Base-by-base conservation (phyloP, 345 rosid species). In the Lenwebbia sp. region DNA sequence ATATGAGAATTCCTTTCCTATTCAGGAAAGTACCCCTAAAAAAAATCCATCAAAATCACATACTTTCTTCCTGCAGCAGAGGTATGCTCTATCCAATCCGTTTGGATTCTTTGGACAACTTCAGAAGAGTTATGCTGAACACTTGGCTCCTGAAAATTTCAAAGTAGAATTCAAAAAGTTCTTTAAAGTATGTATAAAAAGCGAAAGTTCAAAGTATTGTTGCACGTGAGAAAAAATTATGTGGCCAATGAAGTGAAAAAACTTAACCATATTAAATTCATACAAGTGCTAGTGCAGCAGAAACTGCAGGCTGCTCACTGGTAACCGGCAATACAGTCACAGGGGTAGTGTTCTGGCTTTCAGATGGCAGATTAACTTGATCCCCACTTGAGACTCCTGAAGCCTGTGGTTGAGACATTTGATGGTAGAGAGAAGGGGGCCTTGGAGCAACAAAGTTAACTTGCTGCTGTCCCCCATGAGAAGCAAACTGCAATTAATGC, bases 1-100 rank as follows among this genome's bases (percentile, higher is more conserved):
- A 70, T 33, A 70, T 70, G 78, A 70, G 25, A 70, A 70, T 70
- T 70, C 40, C 55, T 82, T 51, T n/a, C 55, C 54, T 82, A 41
- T 82, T 50, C 41, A 54, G 11, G 84, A 82, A 82, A 82, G 44
- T 49, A 33, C 7, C 1, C 28, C 41, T 53, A n/a, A 58, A 57
- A 82, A 33, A 65, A 23, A 50, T 56, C 85, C 65, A 49, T 22
- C 75, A 84, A 2, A 33, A 70, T 51, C 37, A 41, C 60, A 15
- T 91, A 97, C 99, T 93, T 95, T 90, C 93, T 93, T 90, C 99
- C 98, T 90, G 93, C 94, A 25, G 94, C 91, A 90, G 97, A 92
- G 51, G 89, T 87, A 89, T 97, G 99, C 90, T 96, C 99, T 86
- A 91, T 90, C 99, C 99, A 97, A 86, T 96, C 96, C 81, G 93